A percentile compares a stretch with the other conserved stretches of the same genome.
Evolutionary conservation across 78 protist genomes (phyloP).

Genomic region (Dictyostelium firmibasis): DNA sequence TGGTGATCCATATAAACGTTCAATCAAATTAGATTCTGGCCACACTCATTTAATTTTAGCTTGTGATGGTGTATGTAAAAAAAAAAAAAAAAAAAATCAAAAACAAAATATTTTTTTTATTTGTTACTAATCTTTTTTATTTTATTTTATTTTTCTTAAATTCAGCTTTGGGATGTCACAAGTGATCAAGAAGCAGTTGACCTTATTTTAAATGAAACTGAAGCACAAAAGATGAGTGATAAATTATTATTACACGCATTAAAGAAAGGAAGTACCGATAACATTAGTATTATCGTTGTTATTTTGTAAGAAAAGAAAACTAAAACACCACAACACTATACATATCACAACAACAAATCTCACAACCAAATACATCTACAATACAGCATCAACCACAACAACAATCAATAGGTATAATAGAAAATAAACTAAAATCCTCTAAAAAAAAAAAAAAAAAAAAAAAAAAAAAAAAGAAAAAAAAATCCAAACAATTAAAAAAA

Average conservation of each 20-base stretch:
- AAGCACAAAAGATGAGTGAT: slow-evolving; percentile 77
- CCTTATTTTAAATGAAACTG: slow-evolving; percentile 70
- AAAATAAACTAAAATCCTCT: neutral
- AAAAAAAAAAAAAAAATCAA: neutral
- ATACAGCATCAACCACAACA: neutral
- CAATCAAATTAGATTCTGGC: slow-evolving; percentile 5
- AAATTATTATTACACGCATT: slow-evolving; percentile 63
- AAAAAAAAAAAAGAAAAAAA: neutral
- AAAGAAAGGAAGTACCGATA: slow-evolving; percentile 81
- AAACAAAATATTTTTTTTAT: neutral
- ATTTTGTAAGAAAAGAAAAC: slow-evolving; percentile 23
- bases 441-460: neutral
- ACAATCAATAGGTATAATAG: neutral
- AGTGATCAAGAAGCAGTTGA: slow-evolving; percentile 78
- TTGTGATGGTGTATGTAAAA: slow-evolving; percentile 85
- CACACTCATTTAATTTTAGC: slow-evolving; percentile 82
- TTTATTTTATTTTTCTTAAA: neutral
- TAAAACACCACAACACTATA: neutral
- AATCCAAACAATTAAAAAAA: neutral
- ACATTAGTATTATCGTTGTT: slow-evolving; percentile 83
- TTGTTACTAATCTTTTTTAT: neutral
- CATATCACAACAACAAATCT: neutral
- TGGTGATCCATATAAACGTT: slow-evolving; percentile 77
- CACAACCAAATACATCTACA: neutral
- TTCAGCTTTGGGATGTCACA: slow-evolving; percentile 87